Base-by-base conservation (phyloP, 2,329 filamentous ascomycete genomes). In the Reticulascus tulasneorum region DNA sequence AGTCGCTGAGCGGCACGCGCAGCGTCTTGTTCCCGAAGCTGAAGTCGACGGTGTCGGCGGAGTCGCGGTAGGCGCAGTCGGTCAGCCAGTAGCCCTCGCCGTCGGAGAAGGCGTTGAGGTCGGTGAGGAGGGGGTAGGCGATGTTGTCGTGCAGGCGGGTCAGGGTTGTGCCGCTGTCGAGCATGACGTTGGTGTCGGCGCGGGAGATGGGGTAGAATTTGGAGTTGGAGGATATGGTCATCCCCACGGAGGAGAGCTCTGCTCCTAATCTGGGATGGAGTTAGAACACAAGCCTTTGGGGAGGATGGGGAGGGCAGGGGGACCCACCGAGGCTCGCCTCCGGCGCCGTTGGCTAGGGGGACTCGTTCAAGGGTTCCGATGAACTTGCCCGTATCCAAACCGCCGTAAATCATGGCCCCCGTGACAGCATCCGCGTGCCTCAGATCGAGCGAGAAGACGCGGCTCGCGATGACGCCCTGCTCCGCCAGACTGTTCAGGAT, bases 111-210 rank as follows among this genome's bases (percentile, higher is more conserved):
- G 64, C 69, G 9, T 59, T 57, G 21, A 77, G 64, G n/a, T 57
- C 55, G 4, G 56, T 44, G 2, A 69, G 62, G 4, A 77, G 59
- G 3, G 61, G 60, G 6, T 47, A 39, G n/a, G 69, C 67, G 7
- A 72, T 52, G 2, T 52, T 26, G 9, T 56, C 45, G 13, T 71
- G 71, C 23, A 77, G 61, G 15, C 67, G 60, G 4, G 58, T 65
- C 10, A 76, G 51, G 1, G 73, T 75, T 2, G 70, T 69, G 33
- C 74, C 74, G 3, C 67, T 71, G 55, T 78, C 74, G 33, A 77
- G 59, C 51, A 73, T 61, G 16, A 71, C 64, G 30, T 60, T 63
- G 9, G 59, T 47, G 17, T 69, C 64, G 7, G 51, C 39, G 2
- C 37, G 42, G 3, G 36, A 26, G 1, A 64, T 47, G 12, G 41